Conservation (phyloP, 2,329 filamentous ascomycete genomes). For the Diaporthe sp. region DNA sequence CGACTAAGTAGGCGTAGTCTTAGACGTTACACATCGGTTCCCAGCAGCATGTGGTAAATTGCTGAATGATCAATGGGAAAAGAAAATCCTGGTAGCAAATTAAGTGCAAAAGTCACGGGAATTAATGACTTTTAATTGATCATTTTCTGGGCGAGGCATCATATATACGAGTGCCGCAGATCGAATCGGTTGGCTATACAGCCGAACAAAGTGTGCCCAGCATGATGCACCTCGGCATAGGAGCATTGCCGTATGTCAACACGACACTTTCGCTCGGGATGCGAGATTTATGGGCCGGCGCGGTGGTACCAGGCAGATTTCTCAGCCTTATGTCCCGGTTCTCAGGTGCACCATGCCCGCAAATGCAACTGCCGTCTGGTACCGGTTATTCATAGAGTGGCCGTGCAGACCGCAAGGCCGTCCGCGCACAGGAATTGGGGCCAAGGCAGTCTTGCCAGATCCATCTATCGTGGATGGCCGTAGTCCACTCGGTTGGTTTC, state of each 20-base stretch:
- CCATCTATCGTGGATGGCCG: not conserved
- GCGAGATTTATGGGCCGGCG: not conserved
- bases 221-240: not conserved
- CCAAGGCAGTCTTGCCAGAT: slow-evolving; percentile 17
- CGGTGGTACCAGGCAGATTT: not conserved
- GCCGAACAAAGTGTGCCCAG: not conserved
- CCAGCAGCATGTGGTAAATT: too few relatives aligned
- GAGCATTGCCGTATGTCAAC: not conserved
- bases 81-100: too few relatives aligned
- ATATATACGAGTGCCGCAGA: too few relatives aligned
- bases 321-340: slow-evolving; percentile 22
- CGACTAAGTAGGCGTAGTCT: too few relatives aligned
- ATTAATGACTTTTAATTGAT: too few relatives aligned
- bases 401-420: slow-evolving; percentile 5
- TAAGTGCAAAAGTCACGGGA: too few relatives aligned
- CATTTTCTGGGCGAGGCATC: too few relatives aligned
- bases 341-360: not conserved
- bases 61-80: too few relatives aligned
- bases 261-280: not conserved
- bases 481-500: slow-evolving; percentile 33
- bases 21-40: too few relatives aligned
- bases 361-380: not conserved
- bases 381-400: slow-evolving; percentile 3
- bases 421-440: slow-evolving; percentile 13
- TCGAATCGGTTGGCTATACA: too few relatives aligned